Evolutionary conservation across 805 yeast genomes (phyloP), one percentile per base, ranked within the genome.

Genomic region (Lachancea quebecensis): DNA sequence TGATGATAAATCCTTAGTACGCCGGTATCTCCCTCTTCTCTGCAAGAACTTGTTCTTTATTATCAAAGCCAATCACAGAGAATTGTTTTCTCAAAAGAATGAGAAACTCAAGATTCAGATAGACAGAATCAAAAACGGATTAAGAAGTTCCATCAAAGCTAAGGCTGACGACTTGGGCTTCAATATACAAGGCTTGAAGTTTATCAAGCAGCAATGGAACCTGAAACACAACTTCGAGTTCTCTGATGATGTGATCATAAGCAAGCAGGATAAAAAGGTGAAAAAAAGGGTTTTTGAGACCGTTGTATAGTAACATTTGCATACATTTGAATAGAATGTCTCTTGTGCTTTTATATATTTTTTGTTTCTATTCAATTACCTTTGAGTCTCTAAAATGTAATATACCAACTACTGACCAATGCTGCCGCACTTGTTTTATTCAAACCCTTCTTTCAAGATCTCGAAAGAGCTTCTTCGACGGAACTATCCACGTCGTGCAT

Each of bases 131-230:
- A 83, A 82, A 56, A 61, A 63, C 8, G 78, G 78, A 52, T 68
- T 93, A 45, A 74, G 95, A 50, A 54, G 45, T 0, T 77, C 78
- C 44, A 68, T 93, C 42, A 66, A 67, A 39, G 55, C 60, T 2
- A 78, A 78, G 16, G 69, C 75, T 12, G 70, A 74, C 38, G 82
- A 77, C 48, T 71, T 93, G 38, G 98, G 97, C 9, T 82, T 75
- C 69, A 93, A 93, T 58, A 71, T 87, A 15, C 90, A 85, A 50
- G 97, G 96, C 3, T 70, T 93, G 62, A 78, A 75, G 54, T 85
- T 78, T 55, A 65, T 85, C 48, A 81, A 79, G 59, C 77, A 74
- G 37, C 88, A 84, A 63, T 90, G 96, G 96, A 78, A 79, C 48
- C 65, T 81, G 58, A 73, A 72, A 36, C 98, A 91, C 60, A 80